Conservation (phyloP, 164 flowering plant genomes). For the Stephania japonica region DNA sequence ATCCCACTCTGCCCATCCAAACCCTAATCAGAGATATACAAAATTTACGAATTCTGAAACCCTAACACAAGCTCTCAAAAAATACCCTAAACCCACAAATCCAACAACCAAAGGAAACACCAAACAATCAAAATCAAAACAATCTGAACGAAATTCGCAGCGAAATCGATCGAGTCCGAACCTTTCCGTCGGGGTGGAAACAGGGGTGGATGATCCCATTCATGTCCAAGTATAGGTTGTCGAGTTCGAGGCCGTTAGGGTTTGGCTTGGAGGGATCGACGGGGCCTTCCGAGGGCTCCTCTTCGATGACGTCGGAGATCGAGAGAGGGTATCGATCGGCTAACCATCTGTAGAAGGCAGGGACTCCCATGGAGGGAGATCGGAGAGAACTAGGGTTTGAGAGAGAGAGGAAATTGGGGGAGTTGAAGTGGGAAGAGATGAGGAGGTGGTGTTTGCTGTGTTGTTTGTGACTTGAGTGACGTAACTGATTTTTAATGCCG, state of each 20-base stretch:
- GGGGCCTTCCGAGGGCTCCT: conserved; percentile 45
- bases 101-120: background rate
- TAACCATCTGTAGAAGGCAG: conserved; percentile 91
- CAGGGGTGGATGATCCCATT: conserved; percentile 95
- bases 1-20: too few species aligned
- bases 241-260: conserved; percentile 81
- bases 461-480: too few species aligned
- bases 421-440: too few species aligned
- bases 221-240: conserved; percentile 86
- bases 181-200: conserved; percentile 93
- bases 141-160: too few species aligned
- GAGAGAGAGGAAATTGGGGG: too few species aligned
- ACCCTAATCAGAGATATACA: too few species aligned
- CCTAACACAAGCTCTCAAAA: background rate
- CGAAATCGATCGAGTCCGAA: conserved; percentile 11
- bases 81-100: background rate
- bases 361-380: conserved; percentile 64
- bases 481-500: too few species aligned
- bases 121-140: background rate
- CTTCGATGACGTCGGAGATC: conserved; percentile 71
- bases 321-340: conserved; percentile 75
- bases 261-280: conserved; percentile 59
- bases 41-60: too few species aligned
- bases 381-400: too few species aligned
- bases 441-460: too few species aligned